phyloP scores from a whole-genome alignment of 1,284 basidiomycete genomes.

The Tilletia setariae region DNA sequence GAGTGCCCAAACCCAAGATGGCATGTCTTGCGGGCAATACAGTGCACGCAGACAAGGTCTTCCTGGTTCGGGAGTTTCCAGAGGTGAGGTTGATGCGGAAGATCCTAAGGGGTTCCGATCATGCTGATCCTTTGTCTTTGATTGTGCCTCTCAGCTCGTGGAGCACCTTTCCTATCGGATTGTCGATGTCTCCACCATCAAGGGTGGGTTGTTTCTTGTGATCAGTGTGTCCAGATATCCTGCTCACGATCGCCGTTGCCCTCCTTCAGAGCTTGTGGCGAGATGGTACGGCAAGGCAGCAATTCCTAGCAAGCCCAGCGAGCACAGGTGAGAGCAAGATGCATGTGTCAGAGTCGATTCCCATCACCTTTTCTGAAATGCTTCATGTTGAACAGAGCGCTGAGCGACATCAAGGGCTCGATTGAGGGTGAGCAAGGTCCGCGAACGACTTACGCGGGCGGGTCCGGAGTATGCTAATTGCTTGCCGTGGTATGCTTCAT shows the following conservation, averaged over 20 bases:
- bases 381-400: constrained; percentile 60
- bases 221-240: neutral
- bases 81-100: constrained; percentile 57
- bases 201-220: constrained; percentile 10
- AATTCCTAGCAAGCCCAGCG: constrained; percentile 18
- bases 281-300: constrained; percentile 66
- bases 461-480: no score
- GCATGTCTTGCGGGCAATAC: constrained; percentile 76
- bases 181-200: constrained; percentile 55
- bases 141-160: constrained; percentile 26
- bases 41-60: constrained; percentile 72
- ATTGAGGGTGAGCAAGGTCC: constrained; percentile 59
- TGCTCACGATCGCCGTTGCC: neutral
- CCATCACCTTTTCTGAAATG: constrained; percentile 17
- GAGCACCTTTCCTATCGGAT: constrained; percentile 59
- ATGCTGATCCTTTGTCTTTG: constrained; percentile 21
- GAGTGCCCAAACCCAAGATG: constrained; percentile 57
- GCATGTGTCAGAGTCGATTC: constrained; percentile 48
- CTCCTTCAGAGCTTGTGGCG: constrained; percentile 75
- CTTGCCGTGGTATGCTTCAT: no score
- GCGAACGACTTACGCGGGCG: no score
- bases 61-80: constrained; percentile 73
- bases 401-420: constrained; percentile 72
- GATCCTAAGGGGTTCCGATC: neutral
- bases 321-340: constrained; percentile 47